Conservation (phyloP, 179 eudicot genomes). For the Camellia oleifera region DNA sequence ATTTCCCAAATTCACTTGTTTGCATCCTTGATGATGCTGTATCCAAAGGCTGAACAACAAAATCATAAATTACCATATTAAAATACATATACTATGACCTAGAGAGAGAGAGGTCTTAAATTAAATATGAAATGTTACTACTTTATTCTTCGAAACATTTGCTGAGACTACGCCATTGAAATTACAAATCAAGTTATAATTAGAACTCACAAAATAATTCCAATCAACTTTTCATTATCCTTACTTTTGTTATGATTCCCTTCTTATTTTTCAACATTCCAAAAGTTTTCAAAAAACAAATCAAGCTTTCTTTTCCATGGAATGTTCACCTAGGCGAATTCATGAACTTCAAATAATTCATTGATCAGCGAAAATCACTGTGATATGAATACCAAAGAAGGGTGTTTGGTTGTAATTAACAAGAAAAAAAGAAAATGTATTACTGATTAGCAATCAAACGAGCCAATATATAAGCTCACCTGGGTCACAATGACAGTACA, state of each 20-base stretch:
- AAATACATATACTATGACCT: background rate
- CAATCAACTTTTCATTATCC: background rate
- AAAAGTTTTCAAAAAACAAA: background rate
- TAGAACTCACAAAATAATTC: background rate
- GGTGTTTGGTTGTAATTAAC: background rate
- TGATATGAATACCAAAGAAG: background rate
- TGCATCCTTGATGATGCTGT: constrained; percentile 97
- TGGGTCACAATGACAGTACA: constrained; percentile 82
- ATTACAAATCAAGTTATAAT: background rate
- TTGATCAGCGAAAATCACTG: background rate
- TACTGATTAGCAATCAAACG: background rate
- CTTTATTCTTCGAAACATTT: background rate
- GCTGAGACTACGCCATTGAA: background rate
- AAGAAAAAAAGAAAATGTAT: background rate
- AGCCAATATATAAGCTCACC: constrained; percentile 35
- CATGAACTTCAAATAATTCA: background rate
- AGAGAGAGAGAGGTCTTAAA: background rate
- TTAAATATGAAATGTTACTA: background rate
- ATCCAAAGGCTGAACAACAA: constrained; percentile 75
- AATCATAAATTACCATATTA: constrained; percentile 2
- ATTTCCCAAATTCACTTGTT: constrained; percentile 86
- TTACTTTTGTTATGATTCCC: background rate
- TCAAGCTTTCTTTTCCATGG: background rate
- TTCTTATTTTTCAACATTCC: background rate
- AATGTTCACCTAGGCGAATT: background rate